A percentile compares a stretch with the other conserved stretches of the same genome.
Evolutionary conservation across 1,284 basidiomycete genomes (phyloP).

Genomic region (Melampsora larici-populina): DNA sequence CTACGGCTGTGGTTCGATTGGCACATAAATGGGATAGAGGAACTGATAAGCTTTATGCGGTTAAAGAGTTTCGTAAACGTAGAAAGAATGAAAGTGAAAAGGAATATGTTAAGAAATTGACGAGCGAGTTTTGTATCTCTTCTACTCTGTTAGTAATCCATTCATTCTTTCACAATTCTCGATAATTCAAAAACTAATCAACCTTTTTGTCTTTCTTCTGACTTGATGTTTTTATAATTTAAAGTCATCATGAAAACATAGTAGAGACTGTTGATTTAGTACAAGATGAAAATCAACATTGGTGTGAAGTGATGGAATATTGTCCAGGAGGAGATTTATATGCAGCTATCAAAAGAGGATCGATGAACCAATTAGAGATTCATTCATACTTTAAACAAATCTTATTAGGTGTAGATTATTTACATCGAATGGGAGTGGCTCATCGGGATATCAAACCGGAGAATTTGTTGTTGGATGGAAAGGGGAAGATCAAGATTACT

Average conservation of each 20-base stretch:
- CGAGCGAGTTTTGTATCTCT: conserved; percentile 97
- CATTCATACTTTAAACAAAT: conserved; percentile 99
- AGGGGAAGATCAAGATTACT: conserved; percentile 95
- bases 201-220: too few species aligned
- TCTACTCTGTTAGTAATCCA: conserved; percentile 81
- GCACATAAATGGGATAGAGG: conserved; percentile 98
- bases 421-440: conserved; percentile 93
- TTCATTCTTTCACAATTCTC: background rate
- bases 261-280: conserved; percentile 98
- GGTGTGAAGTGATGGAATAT: conserved; percentile 99
- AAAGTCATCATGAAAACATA: conserved; percentile 64
- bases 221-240: too few species aligned
- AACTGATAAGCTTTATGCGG: conserved; percentile 97
- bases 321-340: conserved; percentile 96
- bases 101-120: conserved; percentile 99
- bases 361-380: conserved; percentile 88
- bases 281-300: conserved; percentile 90
- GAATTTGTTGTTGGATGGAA: conserved; percentile 88
- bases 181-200: background rate
- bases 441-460: conserved; percentile 98
- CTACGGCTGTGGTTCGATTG: conserved; percentile 89
- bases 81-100: conserved; percentile 98
- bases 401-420: conserved; percentile 77
- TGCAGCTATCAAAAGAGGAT: conserved; percentile 94
- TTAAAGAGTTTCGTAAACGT: conserved; percentile 98